phyloP scores from a whole-genome alignment of 805 yeast species.

The Metschnikowia reukaufii region DNA sequence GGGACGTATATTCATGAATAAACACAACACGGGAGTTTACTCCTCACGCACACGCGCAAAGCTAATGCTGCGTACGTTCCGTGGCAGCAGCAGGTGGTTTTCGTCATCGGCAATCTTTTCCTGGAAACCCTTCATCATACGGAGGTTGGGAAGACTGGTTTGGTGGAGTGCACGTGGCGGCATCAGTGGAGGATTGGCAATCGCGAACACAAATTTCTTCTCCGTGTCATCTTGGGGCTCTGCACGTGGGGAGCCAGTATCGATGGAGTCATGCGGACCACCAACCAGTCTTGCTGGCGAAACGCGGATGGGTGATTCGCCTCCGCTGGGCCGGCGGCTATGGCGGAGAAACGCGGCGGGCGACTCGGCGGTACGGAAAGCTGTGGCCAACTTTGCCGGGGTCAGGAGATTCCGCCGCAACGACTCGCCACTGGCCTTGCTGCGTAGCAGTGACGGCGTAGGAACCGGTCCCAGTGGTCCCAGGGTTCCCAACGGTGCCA shows the following conservation, averaged over 20 bases:
- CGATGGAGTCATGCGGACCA: neutral
- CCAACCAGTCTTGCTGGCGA: slow-evolving; percentile 5
- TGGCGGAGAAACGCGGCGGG: slow-evolving; percentile 1
- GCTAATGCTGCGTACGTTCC: slow-evolving; percentile 19
- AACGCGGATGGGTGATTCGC: neutral
- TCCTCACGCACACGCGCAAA: slow-evolving; percentile 20
- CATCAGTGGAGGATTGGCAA: neutral
- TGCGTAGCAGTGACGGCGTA: neutral
- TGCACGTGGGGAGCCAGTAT: slow-evolving; percentile 2
- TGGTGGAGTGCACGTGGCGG: neutral
- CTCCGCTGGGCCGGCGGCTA: slow-evolving; percentile 6
- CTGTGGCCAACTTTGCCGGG: slow-evolving; percentile 7
- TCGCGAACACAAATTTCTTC: slow-evolving; percentile 2
- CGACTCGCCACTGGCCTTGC: slow-evolving; percentile 1
- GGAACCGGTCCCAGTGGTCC: neutral
- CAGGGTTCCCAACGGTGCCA: too few relatives aligned
- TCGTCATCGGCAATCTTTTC: slow-evolving; percentile 2
- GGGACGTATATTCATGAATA: neutral
- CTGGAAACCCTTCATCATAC: neutral
- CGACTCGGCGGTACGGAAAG: slow-evolving; percentile 5
- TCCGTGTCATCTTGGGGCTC: neutral
- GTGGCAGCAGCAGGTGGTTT: slow-evolving; percentile 1
- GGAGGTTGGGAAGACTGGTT: slow-evolving; percentile 4
- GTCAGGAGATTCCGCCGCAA: slow-evolving; percentile 10
- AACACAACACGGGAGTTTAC: neutral